Base-by-base conservation (phyloP, 2,329 filamentous ascomycete genomes). In the Leptosphaerulina australis region DNA sequence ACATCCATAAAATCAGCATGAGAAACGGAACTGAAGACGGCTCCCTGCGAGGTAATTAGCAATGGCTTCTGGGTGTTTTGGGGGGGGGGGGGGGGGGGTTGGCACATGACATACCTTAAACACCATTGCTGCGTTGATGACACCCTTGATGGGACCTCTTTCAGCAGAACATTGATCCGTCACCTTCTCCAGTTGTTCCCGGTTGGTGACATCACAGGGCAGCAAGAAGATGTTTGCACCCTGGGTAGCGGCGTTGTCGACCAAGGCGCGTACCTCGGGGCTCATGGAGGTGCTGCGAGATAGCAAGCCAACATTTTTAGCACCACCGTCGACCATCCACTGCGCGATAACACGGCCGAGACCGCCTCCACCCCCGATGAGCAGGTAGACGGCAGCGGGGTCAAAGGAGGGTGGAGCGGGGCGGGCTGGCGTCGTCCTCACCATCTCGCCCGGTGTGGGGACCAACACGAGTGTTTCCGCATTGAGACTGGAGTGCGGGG, bases 361-460 rank as follows among this genome's bases (percentile, higher is more conserved):
- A 4, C 66, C 67, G 2, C 68, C 67, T 2, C 58, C 57, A 3
- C 66, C 67, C 24, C 67, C 66, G 21, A 61, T 58, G 3, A 70
- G 48, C 6, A 70, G 17, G 40, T 69, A 70, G 2, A 67, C 60
- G 2, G 62, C 62, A 28, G 1, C 30, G 9, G 30, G 14, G 12
- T 33, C 30, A 33, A 33, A 33, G 12, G 30, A 14, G 30, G 30
- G 14, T 14, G 12, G 30, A 33, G 30, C 5, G 10, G 30, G 30
- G 12, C 30, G 12, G 17, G 30, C 30, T 3, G 30, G 30, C 14
- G 30, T 33, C 4, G 30, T 18, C 17, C 10, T 33, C 12, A 33
- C 10, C 14, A 33, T 33, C 17, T 33, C 30, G 30, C 30, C 30
- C 30, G 3, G 3, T 33, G n/a, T 18, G 17, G 30, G 30, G 9